Conservation (phyloP, 371 early-diverging fungal genomes). For the Synchytrium microbalum region DNA sequence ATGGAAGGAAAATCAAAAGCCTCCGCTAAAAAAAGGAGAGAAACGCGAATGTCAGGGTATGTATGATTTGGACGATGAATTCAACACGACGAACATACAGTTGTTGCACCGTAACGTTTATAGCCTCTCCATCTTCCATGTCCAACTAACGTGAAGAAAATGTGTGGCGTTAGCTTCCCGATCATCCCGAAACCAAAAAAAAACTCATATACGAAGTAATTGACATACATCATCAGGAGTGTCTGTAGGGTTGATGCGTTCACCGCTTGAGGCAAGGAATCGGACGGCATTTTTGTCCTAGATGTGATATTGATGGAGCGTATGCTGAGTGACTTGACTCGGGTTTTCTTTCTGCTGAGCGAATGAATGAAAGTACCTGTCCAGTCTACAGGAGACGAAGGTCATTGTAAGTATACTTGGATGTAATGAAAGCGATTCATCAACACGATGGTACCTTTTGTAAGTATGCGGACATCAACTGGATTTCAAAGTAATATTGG, state of each 20-base stretch:
- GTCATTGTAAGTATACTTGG: no score
- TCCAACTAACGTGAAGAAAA: constrained; percentile 56
- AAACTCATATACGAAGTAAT: constrained; percentile 2
- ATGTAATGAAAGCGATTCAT: constrained; percentile 76
- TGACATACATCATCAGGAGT: constrained; percentile 72
- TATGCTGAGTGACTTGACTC: no score
- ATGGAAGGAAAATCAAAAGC: no score
- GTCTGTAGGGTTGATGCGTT: constrained; percentile 62
- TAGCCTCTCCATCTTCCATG: constrained; percentile 92
- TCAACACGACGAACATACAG: constrained; percentile 73
- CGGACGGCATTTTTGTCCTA: constrained; percentile 64
- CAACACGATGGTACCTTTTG: no score
- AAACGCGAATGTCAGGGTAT: no score
- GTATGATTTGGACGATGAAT: no score
- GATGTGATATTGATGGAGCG: no score
- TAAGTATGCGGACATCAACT: constrained; percentile 52
- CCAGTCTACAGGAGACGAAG: no score
- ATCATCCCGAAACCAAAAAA: neutral
- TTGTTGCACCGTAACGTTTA: constrained; percentile 88
- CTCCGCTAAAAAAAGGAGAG: no score
- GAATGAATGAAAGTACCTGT: no score
- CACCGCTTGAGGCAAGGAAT: constrained; percentile 64
- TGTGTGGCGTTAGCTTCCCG: neutral
- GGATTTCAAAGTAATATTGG: no score
- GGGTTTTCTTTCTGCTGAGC: no score